Percentiles rank a stretch among this genome's conserved stretches.
phyloP scores from a whole-genome alignment of 75 land plant species.

The Selaginella moellendorffii region DNA sequence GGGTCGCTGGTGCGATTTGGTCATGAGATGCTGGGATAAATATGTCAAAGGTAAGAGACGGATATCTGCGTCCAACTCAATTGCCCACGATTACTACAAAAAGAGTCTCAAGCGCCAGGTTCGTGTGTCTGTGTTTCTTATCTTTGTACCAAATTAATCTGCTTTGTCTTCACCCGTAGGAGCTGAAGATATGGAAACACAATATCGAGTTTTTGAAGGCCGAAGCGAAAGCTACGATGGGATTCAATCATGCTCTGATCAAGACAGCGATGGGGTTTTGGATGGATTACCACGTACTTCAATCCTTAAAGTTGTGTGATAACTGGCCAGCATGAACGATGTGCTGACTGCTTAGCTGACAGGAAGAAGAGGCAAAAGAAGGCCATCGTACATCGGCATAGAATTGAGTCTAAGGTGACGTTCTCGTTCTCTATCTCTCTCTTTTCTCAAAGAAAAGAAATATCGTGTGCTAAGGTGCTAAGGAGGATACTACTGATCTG shows the following conservation, averaged over 20 bases:
- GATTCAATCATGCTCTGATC: neutral
- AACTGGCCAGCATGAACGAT: no score
- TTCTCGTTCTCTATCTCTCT: no score
- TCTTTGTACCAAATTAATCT: no score
- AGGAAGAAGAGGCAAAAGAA: conserved; percentile 22
- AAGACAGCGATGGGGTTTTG: neutral
- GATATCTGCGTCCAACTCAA: neutral
- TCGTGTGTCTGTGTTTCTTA: neutral
- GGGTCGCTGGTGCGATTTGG: neutral
- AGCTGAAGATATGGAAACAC: neutral
- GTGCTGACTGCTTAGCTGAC: no score
- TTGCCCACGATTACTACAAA: neutral
- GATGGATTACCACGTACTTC: conserved; percentile 24
- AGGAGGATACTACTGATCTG: conserved; percentile 13
- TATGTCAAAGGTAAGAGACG: neutral
- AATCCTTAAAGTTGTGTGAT: neutral
- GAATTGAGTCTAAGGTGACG: conserved; percentile 21
- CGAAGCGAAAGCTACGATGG: neutral
- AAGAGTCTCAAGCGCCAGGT: neutral
- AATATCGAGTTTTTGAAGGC: neutral
- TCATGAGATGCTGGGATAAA: neutral
- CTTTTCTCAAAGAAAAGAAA: no score
- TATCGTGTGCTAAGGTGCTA: conserved; percentile 17
- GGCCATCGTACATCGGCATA: conserved; percentile 14
- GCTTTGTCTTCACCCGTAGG: no score